Percentiles rank a stretch among this genome's conserved stretches.
Evolutionary conservation across 2,329 filamentous ascomycete genomes (phyloP).

Genomic region (Scedosporium minutisporum): DNA sequence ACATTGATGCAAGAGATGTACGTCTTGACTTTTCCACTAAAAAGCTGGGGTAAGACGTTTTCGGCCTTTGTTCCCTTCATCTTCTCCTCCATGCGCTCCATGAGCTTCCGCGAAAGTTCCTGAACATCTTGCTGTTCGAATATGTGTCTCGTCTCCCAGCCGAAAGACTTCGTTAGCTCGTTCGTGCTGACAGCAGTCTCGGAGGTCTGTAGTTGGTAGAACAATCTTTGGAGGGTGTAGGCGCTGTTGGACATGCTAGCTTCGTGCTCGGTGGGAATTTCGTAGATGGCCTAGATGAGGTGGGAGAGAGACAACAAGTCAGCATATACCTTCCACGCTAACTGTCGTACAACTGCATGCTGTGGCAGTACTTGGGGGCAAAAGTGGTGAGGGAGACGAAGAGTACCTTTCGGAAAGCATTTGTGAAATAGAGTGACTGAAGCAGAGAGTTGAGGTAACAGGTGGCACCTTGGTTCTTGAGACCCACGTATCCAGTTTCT

Average conservation of each 20-base stretch:
- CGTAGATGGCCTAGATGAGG: conserved; percentile 70
- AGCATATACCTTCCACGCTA: no score
- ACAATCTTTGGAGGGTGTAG: conserved; percentile 85
- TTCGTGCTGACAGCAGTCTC: conserved; percentile 76
- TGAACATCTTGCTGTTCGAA: conserved; percentile 99
- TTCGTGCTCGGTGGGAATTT: conserved; percentile 87
- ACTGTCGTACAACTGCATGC: no score
- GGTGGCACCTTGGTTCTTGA: conserved; percentile 93
- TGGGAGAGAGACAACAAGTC: background rate
- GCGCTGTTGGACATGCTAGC: conserved; percentile 77
- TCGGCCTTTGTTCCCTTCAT: conserved; percentile 96
- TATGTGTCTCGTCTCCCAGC: conserved; percentile 95
- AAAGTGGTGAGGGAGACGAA: background rate
- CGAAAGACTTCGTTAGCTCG: conserved; percentile 92
- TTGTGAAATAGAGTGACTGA: conserved; percentile 79
- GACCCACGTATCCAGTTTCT: conserved; percentile 90
- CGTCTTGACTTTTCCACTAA: conserved; percentile 96
- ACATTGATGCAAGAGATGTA: conserved; percentile 99
- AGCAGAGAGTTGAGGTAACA: conserved; percentile 81
- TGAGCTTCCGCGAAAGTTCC: conserved; percentile 88
- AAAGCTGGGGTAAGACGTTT: conserved; percentile 80
- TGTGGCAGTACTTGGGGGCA: no score
- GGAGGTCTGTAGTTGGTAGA: conserved; percentile 89
- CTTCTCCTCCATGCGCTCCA: conserved; percentile 92
- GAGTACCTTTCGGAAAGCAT: conserved; percentile 79